Evolutionary conservation across 768 basidiomycete genomes (phyloP).

Genomic region (Boletus barrowsii): DNA sequence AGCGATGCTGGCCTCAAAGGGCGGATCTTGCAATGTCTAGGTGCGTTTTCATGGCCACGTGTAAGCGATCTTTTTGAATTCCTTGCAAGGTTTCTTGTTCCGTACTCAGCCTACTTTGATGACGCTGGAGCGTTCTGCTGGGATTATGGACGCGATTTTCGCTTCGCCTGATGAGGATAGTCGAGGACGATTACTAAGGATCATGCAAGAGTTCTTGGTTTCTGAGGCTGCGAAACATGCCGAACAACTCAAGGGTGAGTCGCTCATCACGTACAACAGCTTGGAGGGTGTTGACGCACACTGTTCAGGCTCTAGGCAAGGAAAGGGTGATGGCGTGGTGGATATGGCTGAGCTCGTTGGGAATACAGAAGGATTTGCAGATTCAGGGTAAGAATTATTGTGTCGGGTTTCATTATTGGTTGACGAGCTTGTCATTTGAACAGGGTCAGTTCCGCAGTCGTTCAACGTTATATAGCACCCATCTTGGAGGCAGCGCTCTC

Average conservation of each 20-base stretch:
- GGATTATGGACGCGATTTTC: conserved; percentile 90
- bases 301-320: conserved; percentile 16
- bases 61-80: background rate
- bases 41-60: conserved; percentile 38
- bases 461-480: conserved; percentile 85
- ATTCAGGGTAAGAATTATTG: conserved; percentile 73
- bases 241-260: conserved; percentile 63
- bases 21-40: conserved; percentile 83
- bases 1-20: conserved; percentile 55
- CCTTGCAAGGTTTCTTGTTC: conserved; percentile 75
- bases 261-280: background rate
- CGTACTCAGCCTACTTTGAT: conserved; percentile 90
- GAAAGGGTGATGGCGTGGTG: conserved; percentile 43
- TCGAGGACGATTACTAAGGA: conserved; percentile 72
- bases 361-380: conserved; percentile 92
- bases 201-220: conserved; percentile 88
- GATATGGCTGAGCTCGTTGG: conserved; percentile 95
- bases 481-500: conserved; percentile 83
- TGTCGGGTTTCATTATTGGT: background rate
- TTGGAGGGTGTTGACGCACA: background rate
- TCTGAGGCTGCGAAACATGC: conserved; percentile 80
- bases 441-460: conserved; percentile 91
- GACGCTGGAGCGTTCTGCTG: conserved; percentile 72
- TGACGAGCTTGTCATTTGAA: conserved; percentile 2
- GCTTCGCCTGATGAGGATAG: conserved; percentile 67